A percentile compares a stretch with the other conserved stretches of the same genome.
Evolutionary conservation across 2,329 filamentous ascomycete species (phyloP).

Genomic region (Beauveria australis): DNA sequence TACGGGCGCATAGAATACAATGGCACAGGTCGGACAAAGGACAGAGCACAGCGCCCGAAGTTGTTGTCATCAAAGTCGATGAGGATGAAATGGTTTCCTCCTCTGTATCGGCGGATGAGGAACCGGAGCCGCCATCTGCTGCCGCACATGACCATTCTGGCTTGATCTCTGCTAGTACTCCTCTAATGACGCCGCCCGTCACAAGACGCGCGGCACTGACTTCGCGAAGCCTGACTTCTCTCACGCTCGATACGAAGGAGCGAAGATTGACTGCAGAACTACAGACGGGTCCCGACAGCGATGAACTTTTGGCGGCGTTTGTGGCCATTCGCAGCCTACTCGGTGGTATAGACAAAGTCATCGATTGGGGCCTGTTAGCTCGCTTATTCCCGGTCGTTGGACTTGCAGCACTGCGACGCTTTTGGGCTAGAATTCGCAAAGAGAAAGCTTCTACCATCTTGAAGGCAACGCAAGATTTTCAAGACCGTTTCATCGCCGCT

Average conservation of each 20-base stretch:
- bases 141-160: neutral
- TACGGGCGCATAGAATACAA: neutral
- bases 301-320: constrained; percentile 45
- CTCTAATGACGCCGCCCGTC: neutral
- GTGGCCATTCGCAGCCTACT: constrained; percentile 49
- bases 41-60: neutral
- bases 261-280: constrained; percentile 13
- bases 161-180: neutral
- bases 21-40: neutral
- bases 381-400: constrained; percentile 47
- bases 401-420: constrained; percentile 42
- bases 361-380: constrained; percentile 54
- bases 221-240: neutral
- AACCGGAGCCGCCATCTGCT: neutral
- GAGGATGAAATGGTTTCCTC: neutral
- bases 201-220: neutral
- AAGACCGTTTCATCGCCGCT: constrained; percentile 55
- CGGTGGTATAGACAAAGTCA: constrained; percentile 49
- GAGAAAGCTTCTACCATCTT: constrained; percentile 45
- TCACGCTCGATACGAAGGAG: neutral
- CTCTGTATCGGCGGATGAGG: neutral
- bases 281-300: constrained; percentile 13
- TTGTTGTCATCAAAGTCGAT: neutral
- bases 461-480: constrained; percentile 51
- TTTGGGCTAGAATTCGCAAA: constrained; percentile 46